Evolutionary conservation across 495 filamentous ascomycete species (phyloP), one percentile per base, ranked within the genome.

Genomic region (Lindgomyces ingoldianus): DNA sequence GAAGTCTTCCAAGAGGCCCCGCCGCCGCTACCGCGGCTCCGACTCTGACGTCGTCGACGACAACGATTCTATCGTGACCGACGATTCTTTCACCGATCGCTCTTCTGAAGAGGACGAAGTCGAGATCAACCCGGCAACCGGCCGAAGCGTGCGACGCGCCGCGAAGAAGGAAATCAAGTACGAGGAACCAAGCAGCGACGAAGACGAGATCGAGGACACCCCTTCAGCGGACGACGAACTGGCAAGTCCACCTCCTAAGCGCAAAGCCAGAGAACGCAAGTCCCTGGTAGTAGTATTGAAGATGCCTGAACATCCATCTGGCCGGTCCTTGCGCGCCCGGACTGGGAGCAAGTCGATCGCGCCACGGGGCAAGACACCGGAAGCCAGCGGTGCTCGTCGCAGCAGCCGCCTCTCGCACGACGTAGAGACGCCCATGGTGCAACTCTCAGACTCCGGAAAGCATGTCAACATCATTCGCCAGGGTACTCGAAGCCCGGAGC

Each of bases 381-480:
- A 67, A 22, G 59, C 62, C 6, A 2, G 24, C n/a, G 72, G 62
- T 14, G 79, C 78, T 14, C 77, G 84, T 52, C 80, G 84, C 57
- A 84, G 78, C 36, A 87, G 85, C 64, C 83, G 86, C 18, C 81
- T 83, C 6, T 83, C 80, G 19, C 83, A 85, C 45, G 84, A 84
- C 58, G 77, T 82, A 9, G 79, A 81, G 4, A 84, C 84, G 41
- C 82, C 87, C 16, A 80, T 88, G 14, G 77, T 87, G 44, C 85
- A 81, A 18, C 78, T 96, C 30, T 87, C 90, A 0, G 87, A 86
- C 69, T 95, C 91, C 1, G 91, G 91, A 12, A 84, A 81, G 68
- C 90, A 95, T 72, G 83, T 86, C 57, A 70, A 83, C 57, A 78
- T 83, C 14, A 78, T 86, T 27, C 74, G 81, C 58, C 77, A 81